These are phyloP conservation scores for Barnettozyma sucrosica DNA, from an alignment of 805 yeast genomes.

Conservation along the genomic window DNA sequence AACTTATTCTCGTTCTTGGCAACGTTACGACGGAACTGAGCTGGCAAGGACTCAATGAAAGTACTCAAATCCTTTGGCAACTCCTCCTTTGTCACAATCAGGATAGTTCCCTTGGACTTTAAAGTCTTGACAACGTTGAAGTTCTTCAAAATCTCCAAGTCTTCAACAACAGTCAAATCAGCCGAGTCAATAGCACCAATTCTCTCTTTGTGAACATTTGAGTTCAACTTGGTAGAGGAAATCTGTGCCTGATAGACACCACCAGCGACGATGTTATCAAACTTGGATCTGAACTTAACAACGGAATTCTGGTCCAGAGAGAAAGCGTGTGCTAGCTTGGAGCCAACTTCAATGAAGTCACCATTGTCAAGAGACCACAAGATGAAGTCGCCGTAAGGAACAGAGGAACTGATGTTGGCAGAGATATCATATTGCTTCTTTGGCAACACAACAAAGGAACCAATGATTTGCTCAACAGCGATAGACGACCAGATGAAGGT, in stretches of 20 bases:
- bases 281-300: conserved; percentile 56
- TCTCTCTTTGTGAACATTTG: conserved; percentile 18
- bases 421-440: conserved; percentile 10
- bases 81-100: conserved; percentile 37
- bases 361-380: conserved; percentile 71
- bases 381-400: conserved; percentile 31
- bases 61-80: conserved; percentile 34
- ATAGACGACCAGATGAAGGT: conserved; percentile 51
- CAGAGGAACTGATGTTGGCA: conserved; percentile 7
- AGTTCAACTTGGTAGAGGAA: conserved; percentile 19
- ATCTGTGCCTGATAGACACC: conserved; percentile 73
- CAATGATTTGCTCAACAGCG: conserved; percentile 44
- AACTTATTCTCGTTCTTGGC: conserved; percentile 49
- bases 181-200: conserved; percentile 46
- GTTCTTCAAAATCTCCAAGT: conserved; percentile 43
- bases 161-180: conserved; percentile 60
- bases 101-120: conserved; percentile 47
- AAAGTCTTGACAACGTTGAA: conserved; percentile 61
- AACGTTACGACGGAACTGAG: conserved; percentile 44
- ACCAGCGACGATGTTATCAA: conserved; percentile 65
- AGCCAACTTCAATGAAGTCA: conserved; percentile 47
- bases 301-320: conserved; percentile 53
- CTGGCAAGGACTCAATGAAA: conserved; percentile 51
- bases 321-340: conserved; percentile 61
- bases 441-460: conserved; percentile 35